Conservation (phyloP, 2,329 filamentous ascomycete species). For the Penicillium capsulatum region DNA sequence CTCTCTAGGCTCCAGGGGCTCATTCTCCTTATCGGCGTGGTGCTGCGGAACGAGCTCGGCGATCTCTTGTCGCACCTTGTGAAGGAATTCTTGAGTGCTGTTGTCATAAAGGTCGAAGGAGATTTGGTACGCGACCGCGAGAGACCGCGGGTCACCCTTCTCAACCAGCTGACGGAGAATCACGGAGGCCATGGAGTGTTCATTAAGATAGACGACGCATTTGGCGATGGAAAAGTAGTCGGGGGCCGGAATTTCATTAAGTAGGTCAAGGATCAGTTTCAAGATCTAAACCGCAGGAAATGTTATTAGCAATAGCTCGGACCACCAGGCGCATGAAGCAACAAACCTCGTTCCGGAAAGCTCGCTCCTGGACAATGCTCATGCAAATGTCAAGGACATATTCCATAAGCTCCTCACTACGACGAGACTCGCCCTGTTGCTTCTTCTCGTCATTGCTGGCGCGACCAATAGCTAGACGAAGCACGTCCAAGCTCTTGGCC, state of each 20-base stretch:
- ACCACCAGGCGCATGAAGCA: neutral
- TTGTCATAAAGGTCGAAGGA: slow-evolving; percentile 98
- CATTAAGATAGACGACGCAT: slow-evolving; percentile 92
- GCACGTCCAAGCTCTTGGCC: slow-evolving; percentile 82
- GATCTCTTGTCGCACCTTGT: slow-evolving; percentile 79
- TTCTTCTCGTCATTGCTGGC: slow-evolving; percentile 82
- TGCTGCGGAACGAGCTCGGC: slow-evolving; percentile 52
- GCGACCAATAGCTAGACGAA: slow-evolving; percentile 79
- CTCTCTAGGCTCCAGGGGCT: slow-evolving; percentile 48
- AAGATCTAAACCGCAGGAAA: slow-evolving; percentile 63
- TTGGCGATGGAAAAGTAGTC: slow-evolving; percentile 98
- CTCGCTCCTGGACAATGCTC: slow-evolving; percentile 92
- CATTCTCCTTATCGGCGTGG: slow-evolving; percentile 41
- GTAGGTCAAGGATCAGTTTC: slow-evolving; percentile 85
- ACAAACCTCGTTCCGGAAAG: slow-evolving; percentile 66
- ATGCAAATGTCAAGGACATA: slow-evolving; percentile 95
- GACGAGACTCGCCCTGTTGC: slow-evolving; percentile 54
- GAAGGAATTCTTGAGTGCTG: slow-evolving; percentile 92
- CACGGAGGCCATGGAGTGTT: slow-evolving; percentile 81
- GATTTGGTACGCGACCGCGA: slow-evolving; percentile 90
- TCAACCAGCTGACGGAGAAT: slow-evolving; percentile 79
- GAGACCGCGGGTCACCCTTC: slow-evolving; percentile 70
- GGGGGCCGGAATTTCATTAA: slow-evolving; percentile 85
- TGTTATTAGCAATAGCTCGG: slow-evolving; percentile 1
- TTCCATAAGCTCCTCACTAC: slow-evolving; percentile 91